phyloP scores from a whole-genome alignment of 345 rosid genomes.

The Eucalyptus pauciflora region DNA sequence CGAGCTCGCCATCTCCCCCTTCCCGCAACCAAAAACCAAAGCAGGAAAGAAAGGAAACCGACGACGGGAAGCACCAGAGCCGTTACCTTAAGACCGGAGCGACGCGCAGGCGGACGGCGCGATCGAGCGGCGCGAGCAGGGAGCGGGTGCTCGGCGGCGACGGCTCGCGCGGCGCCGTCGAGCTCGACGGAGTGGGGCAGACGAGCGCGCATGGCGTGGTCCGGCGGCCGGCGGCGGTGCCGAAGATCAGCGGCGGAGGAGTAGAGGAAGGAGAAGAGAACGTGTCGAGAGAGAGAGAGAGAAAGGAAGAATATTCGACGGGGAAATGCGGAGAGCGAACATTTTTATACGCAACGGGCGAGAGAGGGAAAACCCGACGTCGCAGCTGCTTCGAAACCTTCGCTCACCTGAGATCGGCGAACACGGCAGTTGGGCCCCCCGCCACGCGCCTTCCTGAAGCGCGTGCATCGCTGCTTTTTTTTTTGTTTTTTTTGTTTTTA shows the following conservation, averaged over 20 bases:
- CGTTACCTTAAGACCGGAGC: not conserved
- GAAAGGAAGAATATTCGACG: not conserved
- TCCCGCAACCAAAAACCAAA: not conserved
- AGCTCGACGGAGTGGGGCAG: not conserved
- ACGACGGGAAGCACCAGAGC: not conserved
- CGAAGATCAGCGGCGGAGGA: not conserved
- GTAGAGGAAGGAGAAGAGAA: not conserved
- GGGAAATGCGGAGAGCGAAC: not conserved
- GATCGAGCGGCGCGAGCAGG: not conserved
- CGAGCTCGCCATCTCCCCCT: not conserved
- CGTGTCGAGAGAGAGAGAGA: not conserved
- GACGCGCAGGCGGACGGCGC: not conserved
- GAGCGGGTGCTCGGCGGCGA: not conserved
- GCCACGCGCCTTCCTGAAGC: not conserved
- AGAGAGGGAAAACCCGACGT: not conserved
- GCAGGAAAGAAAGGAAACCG: not conserved
- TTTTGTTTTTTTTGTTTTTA: too few species aligned
- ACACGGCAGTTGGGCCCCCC: not conserved
- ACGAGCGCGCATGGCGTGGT: constrained; percentile 24
- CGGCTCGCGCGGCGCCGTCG: not conserved
- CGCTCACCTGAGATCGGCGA: not conserved
- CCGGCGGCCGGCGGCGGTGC: not conserved
- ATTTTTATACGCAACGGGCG: not conserved
- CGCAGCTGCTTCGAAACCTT: not conserved
- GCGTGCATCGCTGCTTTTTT: not conserved